Base-by-base conservation (phyloP, 371 early-diverging fungal genomes). In the Rhizopus microsporus region DNA sequence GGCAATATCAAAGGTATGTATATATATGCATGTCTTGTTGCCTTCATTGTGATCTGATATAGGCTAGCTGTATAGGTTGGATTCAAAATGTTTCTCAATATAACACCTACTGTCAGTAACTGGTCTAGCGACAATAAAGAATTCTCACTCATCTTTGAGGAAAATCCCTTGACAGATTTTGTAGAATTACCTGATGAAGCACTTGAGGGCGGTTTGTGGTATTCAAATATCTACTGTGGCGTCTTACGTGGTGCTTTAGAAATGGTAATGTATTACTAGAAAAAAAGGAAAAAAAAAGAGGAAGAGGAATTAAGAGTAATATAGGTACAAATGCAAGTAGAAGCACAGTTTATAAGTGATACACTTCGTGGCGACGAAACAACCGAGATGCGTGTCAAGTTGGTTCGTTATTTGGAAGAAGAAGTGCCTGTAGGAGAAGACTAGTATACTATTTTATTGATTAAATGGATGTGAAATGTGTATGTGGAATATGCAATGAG, bases 391-490 rank as follows among this genome's bases (percentile, higher is more conserved):
- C 83, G 94, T 23, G 89, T 98, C 33, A 90, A 87, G 62, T 71
- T 97, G 30, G 74, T 95, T 48, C 88, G 90, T 57, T 82, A 90
- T 57, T 72, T 98, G 56, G 97, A 98, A 52, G 97, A 98, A 72
- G 94, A 97, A 65, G 93, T 95, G 7, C 97, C 98, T 3, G 89
- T 89, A 5, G 88, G 89, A 30, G 98, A 98, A 64, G 97, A 97
- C 60, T 96, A 84, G 65, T 40, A 38, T 5, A 30, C 33, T 33
- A 31, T 59, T 30, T 45, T 53, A 47, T 38, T 17, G 38, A n/a
- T n/a, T n/a, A 51, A 35, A 49, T n/a, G 8, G 9, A 29, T 12
- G 31, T 29, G 9, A 31, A 29, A 5, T 47, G 30, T 47, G 15
- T 31, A 29, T 9, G 6, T 7, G 15, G 17, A 31, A 5, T 10